A percentile compares a stretch with the other conserved stretches of the same genome.
Evolutionary conservation across 2,329 filamentous ascomycete species (phyloP).

Genomic region (Nakataea oryzae): DNA sequence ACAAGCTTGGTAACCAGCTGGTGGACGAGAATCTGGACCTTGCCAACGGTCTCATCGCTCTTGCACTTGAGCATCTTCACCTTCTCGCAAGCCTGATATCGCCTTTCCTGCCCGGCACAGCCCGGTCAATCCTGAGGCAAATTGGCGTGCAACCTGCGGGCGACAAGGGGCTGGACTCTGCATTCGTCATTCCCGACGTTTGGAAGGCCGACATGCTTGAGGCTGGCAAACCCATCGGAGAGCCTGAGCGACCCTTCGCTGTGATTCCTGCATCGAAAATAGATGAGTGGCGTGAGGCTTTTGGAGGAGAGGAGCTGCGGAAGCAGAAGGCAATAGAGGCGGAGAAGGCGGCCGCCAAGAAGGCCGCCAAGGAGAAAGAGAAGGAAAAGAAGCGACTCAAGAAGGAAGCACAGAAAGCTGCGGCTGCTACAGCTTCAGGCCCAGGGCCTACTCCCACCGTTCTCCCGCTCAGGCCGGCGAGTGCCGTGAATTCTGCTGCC

Average conservation of each 20-base stretch:
- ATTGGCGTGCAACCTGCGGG: constrained; percentile 26
- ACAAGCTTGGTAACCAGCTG: constrained; percentile 30
- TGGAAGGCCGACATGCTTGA: constrained; percentile 54
- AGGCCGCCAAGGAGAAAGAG: constrained; percentile 15
- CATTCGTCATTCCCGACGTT: constrained; percentile 48
- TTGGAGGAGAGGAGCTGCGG: constrained; percentile 29
- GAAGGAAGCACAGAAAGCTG: constrained; percentile 1
- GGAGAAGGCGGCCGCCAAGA: constrained; percentile 17
- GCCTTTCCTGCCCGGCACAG: constrained; percentile 78
- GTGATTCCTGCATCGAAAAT: constrained; percentile 63
- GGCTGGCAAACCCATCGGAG: constrained; percentile 71
- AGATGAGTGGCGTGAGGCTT: constrained; percentile 59
- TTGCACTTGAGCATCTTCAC: constrained; percentile 76
- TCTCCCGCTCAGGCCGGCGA: not conserved
- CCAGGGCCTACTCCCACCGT: not conserved
- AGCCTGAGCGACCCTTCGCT: constrained; percentile 43
- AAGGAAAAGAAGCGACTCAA: constrained; percentile 3
- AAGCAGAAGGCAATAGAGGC: constrained; percentile 19
- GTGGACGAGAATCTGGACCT: constrained; percentile 43
- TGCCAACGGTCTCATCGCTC: constrained; percentile 52
- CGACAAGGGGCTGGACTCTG: not conserved
- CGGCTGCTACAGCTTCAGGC: not conserved
- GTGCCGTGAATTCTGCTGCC: not conserved
- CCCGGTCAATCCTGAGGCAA: constrained; percentile 66
- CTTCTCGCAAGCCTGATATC: constrained; percentile 69